These are phyloP conservation scores for Tulasnella sp. DNA, from an alignment of 768 basidiomycete genomes.

Conservation along the genomic window DNA sequence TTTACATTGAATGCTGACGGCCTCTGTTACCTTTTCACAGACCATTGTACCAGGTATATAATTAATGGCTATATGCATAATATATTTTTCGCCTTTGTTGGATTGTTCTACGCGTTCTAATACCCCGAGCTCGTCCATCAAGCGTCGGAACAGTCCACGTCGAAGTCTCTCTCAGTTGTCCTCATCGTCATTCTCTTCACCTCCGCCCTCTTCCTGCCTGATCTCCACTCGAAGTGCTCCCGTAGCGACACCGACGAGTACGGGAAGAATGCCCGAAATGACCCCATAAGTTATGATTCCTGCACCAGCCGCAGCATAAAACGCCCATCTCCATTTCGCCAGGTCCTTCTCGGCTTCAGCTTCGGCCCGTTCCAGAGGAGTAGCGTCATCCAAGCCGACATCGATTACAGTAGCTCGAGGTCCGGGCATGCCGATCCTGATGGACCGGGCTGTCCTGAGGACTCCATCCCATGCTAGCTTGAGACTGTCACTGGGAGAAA, in stretches of 20 bases:
- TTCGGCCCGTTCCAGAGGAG: constrained; percentile 11
- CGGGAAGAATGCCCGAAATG: background rate
- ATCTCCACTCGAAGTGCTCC: constrained; percentile 6
- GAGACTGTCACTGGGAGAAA: background rate
- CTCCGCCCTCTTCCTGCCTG: constrained; percentile 2
- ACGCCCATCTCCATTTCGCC: constrained; percentile 22
- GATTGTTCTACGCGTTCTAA: background rate
- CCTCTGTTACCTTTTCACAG: constrained; percentile 46
- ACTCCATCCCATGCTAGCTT: constrained; percentile 13
- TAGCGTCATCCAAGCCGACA: background rate
- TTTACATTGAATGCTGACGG: constrained; percentile 28
- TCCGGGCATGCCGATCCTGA: background rate
- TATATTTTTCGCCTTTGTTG: background rate
- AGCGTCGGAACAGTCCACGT: background rate
- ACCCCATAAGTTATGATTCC: constrained; percentile 21
- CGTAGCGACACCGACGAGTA: background rate
- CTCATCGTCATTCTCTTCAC: background rate
- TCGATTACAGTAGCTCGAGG: background rate
- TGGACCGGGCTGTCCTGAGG: background rate
- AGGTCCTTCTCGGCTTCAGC: constrained; percentile 19
- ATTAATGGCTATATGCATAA: constrained; percentile 51
- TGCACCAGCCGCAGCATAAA: constrained; percentile 20
- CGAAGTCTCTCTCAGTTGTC: background rate
- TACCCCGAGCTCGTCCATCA: background rate
- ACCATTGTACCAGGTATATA: constrained; percentile 92